Evolutionary conservation across 768 basidiomycete genomes (phyloP), one percentile per base, ranked within the genome.

Genomic region (Russula ochroleuca): DNA sequence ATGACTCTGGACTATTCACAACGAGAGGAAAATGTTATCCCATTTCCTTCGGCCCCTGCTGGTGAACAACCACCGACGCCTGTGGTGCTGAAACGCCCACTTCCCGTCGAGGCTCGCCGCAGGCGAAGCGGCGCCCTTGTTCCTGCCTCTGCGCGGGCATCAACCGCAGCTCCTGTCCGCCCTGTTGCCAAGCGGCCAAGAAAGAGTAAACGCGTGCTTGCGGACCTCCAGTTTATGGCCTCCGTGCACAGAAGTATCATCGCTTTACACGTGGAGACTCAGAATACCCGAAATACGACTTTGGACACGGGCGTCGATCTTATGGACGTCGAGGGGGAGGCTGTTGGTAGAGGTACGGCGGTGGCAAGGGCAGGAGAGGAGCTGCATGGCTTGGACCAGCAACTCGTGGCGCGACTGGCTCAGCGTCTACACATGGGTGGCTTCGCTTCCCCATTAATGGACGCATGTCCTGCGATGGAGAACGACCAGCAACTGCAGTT

Each of bases 191-290:
- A 68, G 54, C 65, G 67, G 45, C 54, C 62, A 47, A 63, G 61
- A 28, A 68, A 68, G 51, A 68, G 65, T 59, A 66, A 50, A 37
- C 67, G 54, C 14, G 67, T 63, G 14, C 61, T 68, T 28, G 67
- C 67, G 8, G 67, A 68, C 25, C 43, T 68, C 31, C 65, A 67
- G 49, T 68, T 68, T 43, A 54, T 43, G 48, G 67, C 61, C n/a
- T 57, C 65, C 10, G 65, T 68, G 21, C 62, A 63, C 23, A 65
- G 67, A 59, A 68, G 67, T 38, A 59, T 68, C 37, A 38, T 54
- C 17, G 64, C 64, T 5, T 52, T 66, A 33, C 63, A 56, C 15
- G 40, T 6, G 10, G 63, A 60, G 45, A 41, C 52, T 15, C 48
- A 13, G 51, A 28, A 28, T 19, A 15, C 40, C 43, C 21, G 23